A percentile compares a stretch with the other conserved stretches of the same genome.
phyloP scores from a whole-genome alignment of 2,329 filamentous ascomycete species.

The Fusarium mexicanum region DNA sequence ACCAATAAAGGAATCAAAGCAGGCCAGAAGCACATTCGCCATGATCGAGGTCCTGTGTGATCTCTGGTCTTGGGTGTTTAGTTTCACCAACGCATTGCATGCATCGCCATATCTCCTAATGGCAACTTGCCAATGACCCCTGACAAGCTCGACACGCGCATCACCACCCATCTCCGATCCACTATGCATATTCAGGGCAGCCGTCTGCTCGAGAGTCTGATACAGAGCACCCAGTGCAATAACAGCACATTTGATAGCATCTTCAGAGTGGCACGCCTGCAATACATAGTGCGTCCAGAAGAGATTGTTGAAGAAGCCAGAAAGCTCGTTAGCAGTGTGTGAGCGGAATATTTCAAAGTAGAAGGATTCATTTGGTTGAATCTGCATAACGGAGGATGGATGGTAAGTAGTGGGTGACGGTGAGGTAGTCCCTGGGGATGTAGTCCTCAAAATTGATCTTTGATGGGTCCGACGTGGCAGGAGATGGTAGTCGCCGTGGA shows the following conservation, averaged over 20 bases:
- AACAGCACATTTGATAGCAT: conserved; percentile 71
- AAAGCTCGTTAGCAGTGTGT: conserved; percentile 70
- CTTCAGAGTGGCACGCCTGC: conserved; percentile 69
- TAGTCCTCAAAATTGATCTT: conserved; percentile 28
- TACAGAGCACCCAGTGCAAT: conserved; percentile 73
- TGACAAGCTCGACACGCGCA: conserved; percentile 47
- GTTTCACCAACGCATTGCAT: conserved; percentile 59
- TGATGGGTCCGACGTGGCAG: conserved; percentile 47
- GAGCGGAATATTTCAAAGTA: conserved; percentile 72
- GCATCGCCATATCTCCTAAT: conserved; percentile 68
- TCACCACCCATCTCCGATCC: conserved; percentile 18
- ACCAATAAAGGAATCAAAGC: conserved; percentile 74
- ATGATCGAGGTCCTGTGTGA: conserved; percentile 68
- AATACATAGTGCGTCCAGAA: conserved; percentile 73
- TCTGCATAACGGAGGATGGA: conserved; percentile 57
- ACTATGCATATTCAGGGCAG: conserved; percentile 57
- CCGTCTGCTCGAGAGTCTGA: conserved; percentile 70
- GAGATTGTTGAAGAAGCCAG: conserved; percentile 72
- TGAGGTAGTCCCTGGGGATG: conserved; percentile 39
- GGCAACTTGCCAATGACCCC: conserved; percentile 67
- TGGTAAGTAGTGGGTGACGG: conserved; percentile 51
- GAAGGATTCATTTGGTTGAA: conserved; percentile 62
- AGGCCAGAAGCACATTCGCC: conserved; percentile 72
- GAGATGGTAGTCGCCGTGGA: conserved; percentile 41
- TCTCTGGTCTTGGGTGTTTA: conserved; percentile 54